Evolutionary conservation across 148 eudicot species (phyloP).

Genomic region (Nepenthes mirabilis): DNA sequence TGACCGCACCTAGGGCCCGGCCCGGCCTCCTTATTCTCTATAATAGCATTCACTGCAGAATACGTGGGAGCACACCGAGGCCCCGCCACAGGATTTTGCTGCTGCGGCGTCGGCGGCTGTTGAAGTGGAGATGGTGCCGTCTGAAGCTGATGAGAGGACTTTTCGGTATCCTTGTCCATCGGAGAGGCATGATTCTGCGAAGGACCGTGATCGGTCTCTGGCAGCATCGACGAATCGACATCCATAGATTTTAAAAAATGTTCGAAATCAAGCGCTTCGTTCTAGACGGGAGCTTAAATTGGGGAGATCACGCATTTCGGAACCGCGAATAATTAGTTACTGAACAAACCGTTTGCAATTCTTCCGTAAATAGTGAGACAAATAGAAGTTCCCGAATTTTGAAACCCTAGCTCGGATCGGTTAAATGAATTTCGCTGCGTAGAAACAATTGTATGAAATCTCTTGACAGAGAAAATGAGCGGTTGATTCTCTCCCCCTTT

Average conservation of each 20-base stretch:
- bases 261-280: background rate
- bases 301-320: constrained; percentile 3
- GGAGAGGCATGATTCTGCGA: constrained; percentile 15
- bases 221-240: constrained; percentile 44
- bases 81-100: constrained; percentile 38
- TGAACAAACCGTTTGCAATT: background rate
- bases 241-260: constrained; percentile 30
- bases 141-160: constrained; percentile 9
- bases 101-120: constrained; percentile 5
- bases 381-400: background rate
- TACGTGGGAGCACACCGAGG: constrained; percentile 85
- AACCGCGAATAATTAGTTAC: background rate
- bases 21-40: constrained; percentile 91
- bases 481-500: background rate
- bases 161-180: constrained; percentile 19
- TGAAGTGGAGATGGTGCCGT: constrained; percentile 1
- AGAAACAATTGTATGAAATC: no score
- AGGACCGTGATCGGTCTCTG: constrained; percentile 41
- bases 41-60: constrained; percentile 67
- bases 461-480: background rate
- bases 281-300: constrained; percentile 16
- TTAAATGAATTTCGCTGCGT: no score
- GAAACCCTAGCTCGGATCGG: background rate
- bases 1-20: constrained; percentile 97
- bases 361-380: background rate